Conservation (phyloP, 805 yeast genomes). For the Metschnikowia gelsemii region DNA sequence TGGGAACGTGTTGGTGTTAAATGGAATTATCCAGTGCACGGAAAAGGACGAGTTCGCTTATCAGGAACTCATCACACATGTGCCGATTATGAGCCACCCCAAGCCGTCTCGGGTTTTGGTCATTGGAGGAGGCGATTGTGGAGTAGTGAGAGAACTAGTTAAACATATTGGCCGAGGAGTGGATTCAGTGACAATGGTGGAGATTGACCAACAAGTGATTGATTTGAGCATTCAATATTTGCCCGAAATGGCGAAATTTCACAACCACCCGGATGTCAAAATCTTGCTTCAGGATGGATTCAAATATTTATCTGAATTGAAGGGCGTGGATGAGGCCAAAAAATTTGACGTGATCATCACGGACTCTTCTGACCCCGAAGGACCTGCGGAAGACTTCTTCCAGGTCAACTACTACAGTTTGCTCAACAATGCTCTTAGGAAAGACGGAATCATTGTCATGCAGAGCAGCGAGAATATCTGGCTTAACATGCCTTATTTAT, state of each 20-base stretch:
- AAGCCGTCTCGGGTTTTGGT: constrained; percentile 75
- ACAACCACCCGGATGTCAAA: constrained; percentile 62
- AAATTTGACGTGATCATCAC: constrained; percentile 83
- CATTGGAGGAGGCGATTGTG: constrained; percentile 97
- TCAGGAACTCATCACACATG: constrained; percentile 87
- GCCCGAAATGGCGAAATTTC: constrained; percentile 71
- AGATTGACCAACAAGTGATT: constrained; percentile 83
- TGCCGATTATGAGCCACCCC: constrained; percentile 76
- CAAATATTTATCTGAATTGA: constrained; percentile 53
- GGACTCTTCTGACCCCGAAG: constrained; percentile 94
- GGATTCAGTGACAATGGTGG: constrained; percentile 74
- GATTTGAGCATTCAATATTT: constrained; percentile 66
- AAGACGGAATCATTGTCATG: constrained; percentile 71
- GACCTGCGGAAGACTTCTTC: constrained; percentile 90
- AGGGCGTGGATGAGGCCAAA: constrained; percentile 31
- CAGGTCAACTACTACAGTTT: constrained; percentile 73
- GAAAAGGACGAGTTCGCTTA: constrained; percentile 93
- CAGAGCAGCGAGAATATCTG: constrained; percentile 77
- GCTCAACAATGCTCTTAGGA: constrained; percentile 59
- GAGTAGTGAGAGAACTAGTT: constrained; percentile 83
- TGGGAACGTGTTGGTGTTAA: constrained; percentile 86
- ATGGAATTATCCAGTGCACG: constrained; percentile 88
- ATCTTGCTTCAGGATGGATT: constrained; percentile 82
- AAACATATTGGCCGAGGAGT: constrained; percentile 55
- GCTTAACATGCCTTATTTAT: constrained; percentile 59